Base-by-base conservation (phyloP, 1,139 yeast species). In the Yamadazyma triangularis region DNA sequence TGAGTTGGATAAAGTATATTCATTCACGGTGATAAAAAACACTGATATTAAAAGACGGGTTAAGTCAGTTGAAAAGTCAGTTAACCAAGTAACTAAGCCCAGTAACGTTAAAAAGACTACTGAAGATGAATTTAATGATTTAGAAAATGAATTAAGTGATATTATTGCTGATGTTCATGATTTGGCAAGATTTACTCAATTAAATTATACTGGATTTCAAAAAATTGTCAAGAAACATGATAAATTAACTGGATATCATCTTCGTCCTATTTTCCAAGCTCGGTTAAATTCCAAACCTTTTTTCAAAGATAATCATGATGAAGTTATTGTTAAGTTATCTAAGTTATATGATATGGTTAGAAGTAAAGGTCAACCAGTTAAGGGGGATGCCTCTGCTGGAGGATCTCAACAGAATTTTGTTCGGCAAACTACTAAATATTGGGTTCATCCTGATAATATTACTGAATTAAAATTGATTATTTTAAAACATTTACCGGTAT, bases 391-490 rank as follows among this genome's bases (percentile, higher is more conserved):
- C 1, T 58, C 96, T 4, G 96, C 98, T 13, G 98, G 98, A 50
- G 98, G 98, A 26, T 73, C 85, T 25, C 97, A 89, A 67, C 98
- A 93, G 58, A 93, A 91, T 65, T 91, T 91, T 51, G 97, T 91
- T 29, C 81, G 98, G 60, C 98, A 91, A 61, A 91, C 98, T 13
- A 91, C 98, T 13, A 91, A 91, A 53, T 91, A 91, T 63, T 91
- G 98, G 98, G 97, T 91, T 19, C 98, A 91, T 55, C 96, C 96
- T 8, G 98, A 91, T 60, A 91, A 91, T 58, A 89, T 91, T 53
- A 91, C 98, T n/a, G 98, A 91, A 61, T 74, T 91, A 58, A 91
- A 91, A 63, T 73, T 91, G 52, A 84, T 88, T 44, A 81, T 91
- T 42, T 72, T 91, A 55, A 89, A 91, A 62, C 98, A 91, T 60